These are phyloP conservation scores for Chlorella sorokiniana DNA, from an alignment of 139 green algal genomes.

Conservation along the genomic window DNA sequence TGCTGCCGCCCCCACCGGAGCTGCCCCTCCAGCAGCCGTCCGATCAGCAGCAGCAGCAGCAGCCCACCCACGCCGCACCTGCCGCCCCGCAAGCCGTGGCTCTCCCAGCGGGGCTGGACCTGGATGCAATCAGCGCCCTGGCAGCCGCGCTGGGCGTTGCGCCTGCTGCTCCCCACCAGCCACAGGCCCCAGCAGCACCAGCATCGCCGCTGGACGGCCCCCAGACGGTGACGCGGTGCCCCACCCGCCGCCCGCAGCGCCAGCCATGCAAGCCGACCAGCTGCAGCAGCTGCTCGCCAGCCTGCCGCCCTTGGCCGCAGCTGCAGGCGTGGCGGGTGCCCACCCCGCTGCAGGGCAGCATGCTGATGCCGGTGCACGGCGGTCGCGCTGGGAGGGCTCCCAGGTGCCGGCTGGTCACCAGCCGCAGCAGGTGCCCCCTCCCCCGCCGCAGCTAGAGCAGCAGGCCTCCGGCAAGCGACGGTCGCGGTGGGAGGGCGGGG, in stretches of 20 bases:
- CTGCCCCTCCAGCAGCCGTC: background rate
- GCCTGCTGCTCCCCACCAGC: background rate
- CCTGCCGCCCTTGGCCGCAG: background rate
- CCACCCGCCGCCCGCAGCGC: background rate
- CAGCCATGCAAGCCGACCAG: conserved; percentile 2
- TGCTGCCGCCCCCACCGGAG: background rate
- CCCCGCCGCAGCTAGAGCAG: background rate
- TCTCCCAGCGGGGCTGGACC: conserved; percentile 33
- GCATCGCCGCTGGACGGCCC: background rate
- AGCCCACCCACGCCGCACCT: background rate
- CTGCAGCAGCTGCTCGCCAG: conserved; percentile 32
- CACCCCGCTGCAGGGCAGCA: background rate
- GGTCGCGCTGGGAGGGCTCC: conserved; percentile 4
- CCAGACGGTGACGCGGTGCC: background rate
- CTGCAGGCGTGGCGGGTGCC: background rate
- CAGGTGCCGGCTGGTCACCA: background rate
- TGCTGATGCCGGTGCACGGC: background rate
- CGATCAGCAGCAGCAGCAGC: background rate
- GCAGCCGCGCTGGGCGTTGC: conserved; percentile 29
- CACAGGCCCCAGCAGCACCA: background rate
- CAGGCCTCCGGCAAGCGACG: background rate
- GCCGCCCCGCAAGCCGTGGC: background rate
- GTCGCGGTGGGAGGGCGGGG: background rate
- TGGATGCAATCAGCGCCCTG: conserved; percentile 25
- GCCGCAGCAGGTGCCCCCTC: too few species aligned